A percentile compares a stretch with the other conserved stretches of the same genome.
Evolutionary conservation across 306 rosid genomes (phyloP).

Genomic region (Sindora glabra): DNA sequence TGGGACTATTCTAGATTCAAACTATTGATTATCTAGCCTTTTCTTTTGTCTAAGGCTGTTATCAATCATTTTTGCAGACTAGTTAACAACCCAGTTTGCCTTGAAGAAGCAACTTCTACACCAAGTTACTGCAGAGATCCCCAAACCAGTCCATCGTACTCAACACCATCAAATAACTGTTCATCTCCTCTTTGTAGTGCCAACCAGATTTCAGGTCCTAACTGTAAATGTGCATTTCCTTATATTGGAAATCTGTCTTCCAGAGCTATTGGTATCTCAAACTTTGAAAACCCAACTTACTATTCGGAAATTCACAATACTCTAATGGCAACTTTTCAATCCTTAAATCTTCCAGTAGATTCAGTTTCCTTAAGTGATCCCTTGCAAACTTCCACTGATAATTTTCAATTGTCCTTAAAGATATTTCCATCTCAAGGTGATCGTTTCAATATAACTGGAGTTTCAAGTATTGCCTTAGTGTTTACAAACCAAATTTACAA

Average conservation of each 20-base stretch:
- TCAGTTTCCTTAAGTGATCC: conserved; percentile 48
- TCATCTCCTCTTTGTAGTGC: conserved; percentile 20
- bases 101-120: conserved; percentile 2
- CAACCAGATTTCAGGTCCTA: conserved; percentile 42
- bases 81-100: conserved; percentile 38
- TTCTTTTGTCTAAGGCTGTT: conserved; percentile 20
- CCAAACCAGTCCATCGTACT: conserved; percentile 3
- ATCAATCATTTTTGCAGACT: conserved; percentile 36
- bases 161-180: conserved; percentile 32
- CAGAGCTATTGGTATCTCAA: conserved; percentile 48
- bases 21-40: no score
- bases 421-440: conserved; percentile 49
- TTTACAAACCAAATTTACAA: conserved; percentile 49
- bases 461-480: conserved; percentile 29
- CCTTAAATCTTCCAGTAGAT: conserved; percentile 30
- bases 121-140: conserved; percentile 35
- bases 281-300: conserved; percentile 12
- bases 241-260: conserved; percentile 44
- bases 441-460: conserved; percentile 42
- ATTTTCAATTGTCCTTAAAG: conserved; percentile 35
- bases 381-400: background rate
- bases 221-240: conserved; percentile 65
- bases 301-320: conserved; percentile 26
- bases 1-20: no score
- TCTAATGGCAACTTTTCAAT: conserved; percentile 10